A percentile compares a stretch with the other conserved stretches of the same genome.
These are phyloP conservation scores for Grosmannia serpens DNA, from an alignment of 2,329 filamentous ascomycete species.

Conservation along the genomic window DNA sequence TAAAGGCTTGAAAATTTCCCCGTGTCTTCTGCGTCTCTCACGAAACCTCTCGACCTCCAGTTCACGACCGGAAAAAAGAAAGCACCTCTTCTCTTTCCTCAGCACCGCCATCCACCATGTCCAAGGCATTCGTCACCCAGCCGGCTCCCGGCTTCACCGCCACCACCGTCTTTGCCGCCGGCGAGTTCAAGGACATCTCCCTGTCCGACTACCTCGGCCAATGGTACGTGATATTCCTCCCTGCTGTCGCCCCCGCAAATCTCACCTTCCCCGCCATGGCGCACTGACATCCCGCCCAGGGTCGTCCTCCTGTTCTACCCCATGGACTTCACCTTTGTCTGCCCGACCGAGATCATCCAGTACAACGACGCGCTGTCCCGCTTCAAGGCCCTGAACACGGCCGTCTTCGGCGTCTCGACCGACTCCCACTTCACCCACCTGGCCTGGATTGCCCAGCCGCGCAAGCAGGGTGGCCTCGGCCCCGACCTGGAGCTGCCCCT, in stretches of 20 bases:
- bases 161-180: slow-evolving; percentile 35
- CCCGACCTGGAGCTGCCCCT: slow-evolving; percentile 48
- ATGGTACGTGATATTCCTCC: slow-evolving; percentile 24
- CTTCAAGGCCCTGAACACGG: slow-evolving; percentile 46
- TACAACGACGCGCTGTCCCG: slow-evolving; percentile 50
- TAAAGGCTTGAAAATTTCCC: not conserved
- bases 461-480: slow-evolving; percentile 51
- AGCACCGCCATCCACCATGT: slow-evolving; percentile 20
- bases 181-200: slow-evolving; percentile 34
- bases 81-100: not conserved
- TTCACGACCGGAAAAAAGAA: not conserved
- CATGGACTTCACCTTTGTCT: slow-evolving; percentile 58
- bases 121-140: slow-evolving; percentile 33
- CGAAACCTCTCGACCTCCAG: not conserved
- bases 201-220: slow-evolving; percentile 33
- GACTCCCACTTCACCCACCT: slow-evolving; percentile 47
- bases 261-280: not conserved
- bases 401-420: slow-evolving; percentile 49
- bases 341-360: slow-evolving; percentile 54
- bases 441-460: slow-evolving; percentile 46
- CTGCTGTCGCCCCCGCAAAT: not conserved
- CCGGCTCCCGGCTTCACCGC: slow-evolving; percentile 38
- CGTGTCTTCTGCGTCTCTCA: not conserved
- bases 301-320: slow-evolving; percentile 56
- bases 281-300: slow-evolving; percentile 23